Evolutionary conservation across 352 stramenopile genomes (phyloP), one percentile per base, ranked within the genome.

Genomic region (Pythium chondricola): DNA sequence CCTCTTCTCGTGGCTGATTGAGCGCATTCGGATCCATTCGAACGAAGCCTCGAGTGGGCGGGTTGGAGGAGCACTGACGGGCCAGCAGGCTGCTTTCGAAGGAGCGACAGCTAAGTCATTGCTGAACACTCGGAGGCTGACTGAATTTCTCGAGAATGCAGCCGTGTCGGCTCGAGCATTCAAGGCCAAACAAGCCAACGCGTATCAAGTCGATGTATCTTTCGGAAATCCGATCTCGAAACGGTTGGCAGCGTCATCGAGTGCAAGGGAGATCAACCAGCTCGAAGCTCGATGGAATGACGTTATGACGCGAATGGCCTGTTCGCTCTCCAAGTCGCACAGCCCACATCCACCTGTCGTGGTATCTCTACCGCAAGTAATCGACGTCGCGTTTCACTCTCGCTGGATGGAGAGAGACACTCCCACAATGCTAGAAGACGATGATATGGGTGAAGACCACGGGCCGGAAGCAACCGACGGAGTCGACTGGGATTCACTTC

Each of bases 221-320:
- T 90, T 90, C 35, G 76, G 70, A 2, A 90, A 90, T 31, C 22
- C 49, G 18, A 59, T 90, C 3, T 88, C 79, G 11, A 40, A 37
- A 16, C 14, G 45, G 1, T 48, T 66, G n/a, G n/a, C n/a, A 21
- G 30, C 43, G 45, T 65, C 36, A 31, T 43, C 46, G 43, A 41
- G 6, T 30, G 61, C 46, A 36, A 56, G 44, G 4, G 61, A 50
- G 26, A 13, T 58, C 3, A 42, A 37, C 16, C 27, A 5, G 20
- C 43, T 85, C 2, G 67, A 85, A 52, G 45, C 45, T 6, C 62
- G 67, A 43, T 88, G 76, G 76, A 43, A 56, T 26, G 44, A 45
- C 6, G 47, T 76, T 33, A 48, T 75, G 8, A 43, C 63, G 31
- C 24, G 36, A 6, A 49, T 88, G 36, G 42, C 56, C 18, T 22